Percentiles rank a stretch among this genome's conserved stretches.
phyloP scores from a whole-genome alignment of 139 green algal species.

The Pleodorina starrii region DNA sequence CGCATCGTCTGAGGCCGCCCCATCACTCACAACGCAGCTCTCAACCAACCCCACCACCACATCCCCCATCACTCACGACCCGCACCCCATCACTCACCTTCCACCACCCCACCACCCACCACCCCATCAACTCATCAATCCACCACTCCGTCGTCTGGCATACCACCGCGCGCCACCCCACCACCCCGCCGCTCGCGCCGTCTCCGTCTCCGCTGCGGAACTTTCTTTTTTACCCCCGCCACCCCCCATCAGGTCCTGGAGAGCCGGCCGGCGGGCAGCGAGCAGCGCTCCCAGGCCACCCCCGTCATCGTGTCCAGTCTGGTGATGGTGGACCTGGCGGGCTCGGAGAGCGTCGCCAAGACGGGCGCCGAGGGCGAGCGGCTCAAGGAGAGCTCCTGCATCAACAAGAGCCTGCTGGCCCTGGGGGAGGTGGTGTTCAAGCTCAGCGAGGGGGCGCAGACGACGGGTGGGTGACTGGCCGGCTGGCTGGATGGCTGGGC shows the following conservation, averaged over 20 bases:
- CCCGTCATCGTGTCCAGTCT: slow-evolving; percentile 88
- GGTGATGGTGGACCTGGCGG: slow-evolving; percentile 95
- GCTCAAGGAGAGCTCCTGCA: slow-evolving; percentile 94
- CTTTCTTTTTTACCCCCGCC: neutral
- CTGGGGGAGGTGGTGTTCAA: slow-evolving; percentile 98
- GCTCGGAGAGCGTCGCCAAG: slow-evolving; percentile 92
- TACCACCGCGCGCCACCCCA: too few species aligned
- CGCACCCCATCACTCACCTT: too few species aligned
- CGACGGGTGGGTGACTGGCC: slow-evolving; percentile 56
- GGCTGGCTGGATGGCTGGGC: too few species aligned
- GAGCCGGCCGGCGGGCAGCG: slow-evolving; percentile 67
- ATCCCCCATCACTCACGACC: too few species aligned
- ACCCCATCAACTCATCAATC: too few species aligned
- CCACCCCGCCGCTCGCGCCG: too few species aligned
- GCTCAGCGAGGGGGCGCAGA: slow-evolving; percentile 84
- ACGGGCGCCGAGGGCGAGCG: slow-evolving; percentile 93
- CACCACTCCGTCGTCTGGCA: too few species aligned
- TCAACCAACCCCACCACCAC: too few species aligned
- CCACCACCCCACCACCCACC: too few species aligned
- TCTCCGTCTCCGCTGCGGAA: neutral
- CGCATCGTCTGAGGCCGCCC: too few species aligned
- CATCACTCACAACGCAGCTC: too few species aligned
- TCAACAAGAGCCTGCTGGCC: slow-evolving; percentile 95
- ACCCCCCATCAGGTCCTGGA: slow-evolving; percentile 80
- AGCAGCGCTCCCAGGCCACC: slow-evolving; percentile 50